Conservation (phyloP, 768 basidiomycete genomes). For the Leucocoprinus leucothites region DNA sequence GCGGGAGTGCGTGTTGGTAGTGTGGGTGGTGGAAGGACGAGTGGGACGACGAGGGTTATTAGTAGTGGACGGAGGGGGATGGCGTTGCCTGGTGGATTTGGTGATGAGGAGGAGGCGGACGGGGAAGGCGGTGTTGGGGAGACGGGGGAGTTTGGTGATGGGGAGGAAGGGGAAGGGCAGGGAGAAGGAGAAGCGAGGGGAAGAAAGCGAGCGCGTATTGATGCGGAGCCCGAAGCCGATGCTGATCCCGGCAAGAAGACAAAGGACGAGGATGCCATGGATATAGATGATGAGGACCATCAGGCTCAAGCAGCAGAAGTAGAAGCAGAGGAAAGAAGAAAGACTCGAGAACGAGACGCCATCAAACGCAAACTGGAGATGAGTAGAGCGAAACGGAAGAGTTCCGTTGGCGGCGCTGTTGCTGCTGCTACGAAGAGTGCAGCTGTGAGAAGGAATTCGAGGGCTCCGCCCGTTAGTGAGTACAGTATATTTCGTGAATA, state of each 20-base stretch:
- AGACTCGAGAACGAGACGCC: constrained; percentile 48
- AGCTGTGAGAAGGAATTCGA: constrained; percentile 35
- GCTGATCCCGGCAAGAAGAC: constrained; percentile 29
- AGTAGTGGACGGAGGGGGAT: constrained; percentile 42
- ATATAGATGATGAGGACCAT: constrained; percentile 4
- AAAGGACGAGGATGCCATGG: constrained; percentile 31
- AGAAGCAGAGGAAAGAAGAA: constrained; percentile 45
- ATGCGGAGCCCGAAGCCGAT: constrained; percentile 20
- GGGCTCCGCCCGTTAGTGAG: constrained; percentile 24
- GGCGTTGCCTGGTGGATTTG: constrained; percentile 57
- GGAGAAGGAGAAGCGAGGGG: constrained; percentile 16
- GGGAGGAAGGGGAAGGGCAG: constrained; percentile 30
- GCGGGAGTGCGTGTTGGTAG: constrained; percentile 18
- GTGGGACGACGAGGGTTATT: constrained; percentile 41
- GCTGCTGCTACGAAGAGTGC: constrained; percentile 33
- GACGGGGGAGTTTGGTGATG: too few relatives aligned
- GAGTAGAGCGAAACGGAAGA: constrained; percentile 66
- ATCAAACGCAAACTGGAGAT: constrained; percentile 63
- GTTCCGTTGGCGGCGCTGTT: constrained; percentile 49
- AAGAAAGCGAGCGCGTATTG: constrained; percentile 32
- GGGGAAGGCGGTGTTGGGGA: constrained; percentile 29
- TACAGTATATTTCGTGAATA: too few relatives aligned
- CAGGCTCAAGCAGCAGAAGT: too few relatives aligned
- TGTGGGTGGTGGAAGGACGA: constrained; percentile 26
- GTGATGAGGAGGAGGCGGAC: constrained; percentile 47